Evolutionary conservation across 2,329 filamentous ascomycete species (phyloP).

Genomic region (Paramyrothecium sp.): DNA sequence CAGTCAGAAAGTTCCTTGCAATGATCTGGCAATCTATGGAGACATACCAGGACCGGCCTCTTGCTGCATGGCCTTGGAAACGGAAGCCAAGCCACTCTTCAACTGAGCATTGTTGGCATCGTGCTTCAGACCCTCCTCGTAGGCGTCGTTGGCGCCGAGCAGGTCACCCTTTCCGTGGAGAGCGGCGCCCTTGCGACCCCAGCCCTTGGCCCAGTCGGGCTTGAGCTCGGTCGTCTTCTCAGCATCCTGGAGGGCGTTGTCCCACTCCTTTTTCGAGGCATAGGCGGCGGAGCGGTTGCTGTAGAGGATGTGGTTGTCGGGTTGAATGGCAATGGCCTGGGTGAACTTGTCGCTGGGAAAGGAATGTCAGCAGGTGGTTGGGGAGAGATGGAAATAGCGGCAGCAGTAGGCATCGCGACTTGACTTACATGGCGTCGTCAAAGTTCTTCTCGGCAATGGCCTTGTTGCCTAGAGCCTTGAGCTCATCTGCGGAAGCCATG

Average conservation of each 20-base stretch:
- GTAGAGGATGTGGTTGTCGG: conserved; percentile 93
- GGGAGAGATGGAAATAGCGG: neutral
- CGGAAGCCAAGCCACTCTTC: conserved; percentile 81
- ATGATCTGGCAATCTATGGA: conserved; percentile 19
- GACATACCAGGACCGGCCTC: conserved; percentile 30
- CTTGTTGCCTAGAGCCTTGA: conserved; percentile 98
- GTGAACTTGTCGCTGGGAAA: conserved; percentile 81
- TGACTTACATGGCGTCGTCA: conserved; percentile 84
- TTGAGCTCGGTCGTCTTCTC: conserved; percentile 93
- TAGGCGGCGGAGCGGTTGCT: conserved; percentile 90
- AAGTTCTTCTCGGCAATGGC: conserved; percentile 98
- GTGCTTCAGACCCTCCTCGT: conserved; percentile 89
- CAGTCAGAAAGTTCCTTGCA: conserved; percentile 2
- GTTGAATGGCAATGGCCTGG: conserved; percentile 84
- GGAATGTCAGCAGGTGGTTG: neutral
- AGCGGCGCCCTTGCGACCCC: conserved; percentile 89
- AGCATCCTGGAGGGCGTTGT: conserved; percentile 82
- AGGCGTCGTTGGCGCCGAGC: conserved; percentile 81
- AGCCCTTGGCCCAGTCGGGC: conserved; percentile 97
- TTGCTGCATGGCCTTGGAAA: conserved; percentile 81
- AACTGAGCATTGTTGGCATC: conserved; percentile 90
- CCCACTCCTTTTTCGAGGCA: conserved; percentile 86
- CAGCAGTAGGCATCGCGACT: neutral
- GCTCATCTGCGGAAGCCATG: conserved; percentile 68
- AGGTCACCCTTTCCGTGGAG: conserved; percentile 86